Base-by-base conservation (phyloP, 1,284 basidiomycete genomes). In the Boletus hoseneyae region DNA sequence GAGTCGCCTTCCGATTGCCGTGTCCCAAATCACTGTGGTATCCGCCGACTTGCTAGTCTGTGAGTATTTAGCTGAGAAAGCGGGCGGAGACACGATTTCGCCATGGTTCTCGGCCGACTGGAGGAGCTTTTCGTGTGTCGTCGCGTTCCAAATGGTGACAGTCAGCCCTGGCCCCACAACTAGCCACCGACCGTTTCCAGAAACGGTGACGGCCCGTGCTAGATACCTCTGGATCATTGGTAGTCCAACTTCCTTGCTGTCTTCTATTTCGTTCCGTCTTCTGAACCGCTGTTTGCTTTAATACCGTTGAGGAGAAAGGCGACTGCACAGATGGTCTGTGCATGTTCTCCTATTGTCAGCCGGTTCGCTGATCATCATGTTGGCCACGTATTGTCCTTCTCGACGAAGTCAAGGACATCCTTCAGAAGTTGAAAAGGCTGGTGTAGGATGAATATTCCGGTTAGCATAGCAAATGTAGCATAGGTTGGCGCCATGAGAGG, bases 21-120 rank as follows among this genome's bases (percentile, higher is more conserved):
- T 32, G 3, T 16, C 13, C 37, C 36, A 66, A 73, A 16, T 42
- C 15, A 38, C 29, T 11, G 30, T 37, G 30, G 42, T 34, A 29
- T 51, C 40, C 18, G 4, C 34, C 19, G 44, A 42, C 39, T 46
- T 11, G 33, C 40, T 6, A 46, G n/a, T 6, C 16, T 41, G 13
- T 38, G 18, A 1, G 39, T 36, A 35, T 50, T 16, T 23, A 23
- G 9, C 13, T 5, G 37, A 27, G n/a, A 42, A 46, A 7, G 19
- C 29, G 19, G 46, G n/a, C 4, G 19, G 33, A 10, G 13, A 15
- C 10, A 42, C 21, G 15, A 4, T n/a, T 3, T 19, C 15, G 3
- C 9, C n/a, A 10, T 46, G 40, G 4, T n/a, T 34, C 7, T 21
- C 44, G 2, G 9, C 16, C 7, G n/a, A 40, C 37, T 25, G 42